These are phyloP conservation scores for Phytophthora litchii DNA, from an alignment of 352 stramenopile genomes.

Conservation along the genomic window DNA sequence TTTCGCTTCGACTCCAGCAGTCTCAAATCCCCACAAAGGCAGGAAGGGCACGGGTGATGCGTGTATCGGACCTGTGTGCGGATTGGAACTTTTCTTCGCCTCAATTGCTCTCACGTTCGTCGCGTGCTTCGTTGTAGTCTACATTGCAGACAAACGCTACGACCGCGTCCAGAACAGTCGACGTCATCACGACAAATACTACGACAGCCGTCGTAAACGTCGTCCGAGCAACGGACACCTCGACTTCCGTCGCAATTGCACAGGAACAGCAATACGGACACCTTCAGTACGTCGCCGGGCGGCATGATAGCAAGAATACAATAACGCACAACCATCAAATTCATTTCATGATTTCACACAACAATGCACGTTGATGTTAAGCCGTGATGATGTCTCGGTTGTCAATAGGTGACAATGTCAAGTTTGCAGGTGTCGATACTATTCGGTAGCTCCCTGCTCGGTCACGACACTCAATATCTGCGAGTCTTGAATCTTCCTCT, in stretches of 20 bases:
- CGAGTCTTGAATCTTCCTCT: slow-evolving; percentile 10
- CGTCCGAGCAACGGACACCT: slow-evolving; percentile 20
- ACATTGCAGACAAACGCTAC: slow-evolving; percentile 43
- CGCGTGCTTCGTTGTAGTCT: slow-evolving; percentile 44
- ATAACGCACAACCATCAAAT: too few relatives aligned
- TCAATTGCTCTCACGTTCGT: slow-evolving; percentile 41
- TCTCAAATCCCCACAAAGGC: slow-evolving; percentile 23
- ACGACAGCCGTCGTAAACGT: slow-evolving; percentile 23
- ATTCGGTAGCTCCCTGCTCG: slow-evolving; percentile 34
- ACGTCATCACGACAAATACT: slow-evolving; percentile 29
- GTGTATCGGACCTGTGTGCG: slow-evolving; percentile 45
- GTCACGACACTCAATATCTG: slow-evolving; percentile 22
- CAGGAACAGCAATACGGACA: slow-evolving; percentile 15
- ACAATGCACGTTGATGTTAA: neutral
- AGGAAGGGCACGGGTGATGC: slow-evolving; percentile 35
- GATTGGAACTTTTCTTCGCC: slow-evolving; percentile 48
- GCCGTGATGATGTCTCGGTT: slow-evolving; percentile 19
- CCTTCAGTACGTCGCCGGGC: slow-evolving; percentile 18
- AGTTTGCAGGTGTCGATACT: slow-evolving; percentile 22
- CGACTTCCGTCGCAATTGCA: slow-evolving; percentile 26
- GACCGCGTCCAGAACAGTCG: slow-evolving; percentile 30
- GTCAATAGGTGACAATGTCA: slow-evolving; percentile 15
- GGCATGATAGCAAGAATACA: slow-evolving; percentile 11
- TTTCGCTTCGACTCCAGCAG: slow-evolving; percentile 13
- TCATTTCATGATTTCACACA: too few relatives aligned